Conservation (phyloP, 371 early-diverging fungal genomes). For the Rhizopus delemar region DNA sequence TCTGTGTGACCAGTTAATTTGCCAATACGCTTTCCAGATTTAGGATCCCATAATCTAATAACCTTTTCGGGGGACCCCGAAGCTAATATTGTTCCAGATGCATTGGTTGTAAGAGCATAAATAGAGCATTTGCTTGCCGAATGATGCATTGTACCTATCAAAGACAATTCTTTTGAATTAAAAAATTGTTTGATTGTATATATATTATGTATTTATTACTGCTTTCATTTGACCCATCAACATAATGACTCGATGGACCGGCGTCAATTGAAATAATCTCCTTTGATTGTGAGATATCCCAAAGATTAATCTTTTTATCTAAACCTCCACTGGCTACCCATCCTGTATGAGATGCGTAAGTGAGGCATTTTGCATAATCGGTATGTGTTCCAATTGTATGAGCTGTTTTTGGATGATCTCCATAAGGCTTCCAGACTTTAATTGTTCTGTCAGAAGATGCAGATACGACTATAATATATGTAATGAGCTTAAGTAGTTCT, state of each 20-base stretch:
- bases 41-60: slow-evolving; percentile 89
- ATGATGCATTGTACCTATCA: slow-evolving; percentile 38
- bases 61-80: slow-evolving; percentile 91
- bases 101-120: slow-evolving; percentile 76
- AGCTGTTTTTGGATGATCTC: slow-evolving; percentile 38
- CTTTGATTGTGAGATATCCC: slow-evolving; percentile 72
- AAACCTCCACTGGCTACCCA: slow-evolving; percentile 94
- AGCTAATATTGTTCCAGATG: slow-evolving; percentile 67
- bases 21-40: slow-evolving; percentile 69
- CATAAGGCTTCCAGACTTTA: slow-evolving; percentile 76
- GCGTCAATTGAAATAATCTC: slow-evolving; percentile 34
- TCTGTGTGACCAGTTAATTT: slow-evolving; percentile 93
- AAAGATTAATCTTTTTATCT: slow-evolving; percentile 83
- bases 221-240: slow-evolving; percentile 19
- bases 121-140: slow-evolving; percentile 68
- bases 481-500: neutral
- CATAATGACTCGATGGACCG: slow-evolving; percentile 10
- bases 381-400: slow-evolving; percentile 81
- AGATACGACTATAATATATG: slow-evolving; percentile 65
- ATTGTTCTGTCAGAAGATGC: slow-evolving; percentile 93
- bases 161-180: neutral
- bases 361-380: slow-evolving; percentile 84
- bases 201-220: neutral
- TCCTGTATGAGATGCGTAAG: slow-evolving; percentile 65
- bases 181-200: neutral